phyloP scores from a whole-genome alignment of 169 alveolate species.

The Plasmodium inui region DNA sequence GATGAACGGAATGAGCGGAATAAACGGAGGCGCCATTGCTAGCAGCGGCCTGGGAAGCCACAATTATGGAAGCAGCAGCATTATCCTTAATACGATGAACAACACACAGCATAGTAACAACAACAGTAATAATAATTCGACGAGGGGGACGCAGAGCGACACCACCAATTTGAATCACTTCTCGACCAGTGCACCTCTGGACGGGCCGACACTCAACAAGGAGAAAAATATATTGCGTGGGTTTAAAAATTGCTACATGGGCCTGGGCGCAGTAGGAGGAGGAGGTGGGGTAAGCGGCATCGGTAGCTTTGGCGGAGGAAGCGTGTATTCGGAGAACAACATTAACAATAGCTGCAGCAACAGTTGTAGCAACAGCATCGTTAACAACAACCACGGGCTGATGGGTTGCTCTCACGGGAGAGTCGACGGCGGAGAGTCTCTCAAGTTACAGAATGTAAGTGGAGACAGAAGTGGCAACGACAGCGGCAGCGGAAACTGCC shows the following conservation, averaged over 20 bases:
- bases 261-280: not conserved
- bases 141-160: not conserved
- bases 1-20: not conserved
- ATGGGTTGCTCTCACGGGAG: not conserved
- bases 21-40: not conserved
- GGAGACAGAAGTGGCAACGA: not conserved
- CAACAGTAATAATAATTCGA: slow-evolving; percentile 6
- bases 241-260: slow-evolving; percentile 11
- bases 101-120: not conserved
- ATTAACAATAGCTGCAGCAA: not conserved
- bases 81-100: not conserved
- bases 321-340: not conserved
- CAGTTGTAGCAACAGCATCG: not conserved
- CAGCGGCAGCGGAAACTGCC: not conserved
- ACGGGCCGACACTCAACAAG: not conserved
- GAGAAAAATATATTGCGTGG: slow-evolving; percentile 10
- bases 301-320: not conserved
- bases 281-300: not conserved
- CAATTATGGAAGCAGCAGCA: not conserved
- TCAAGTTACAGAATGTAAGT: not conserved
- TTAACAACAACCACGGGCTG: not conserved
- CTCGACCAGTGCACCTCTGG: not conserved
- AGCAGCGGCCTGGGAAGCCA: not conserved
- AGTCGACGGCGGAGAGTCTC: not conserved
- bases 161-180: not conserved